Base-by-base conservation (phyloP, 73 alveolate genomes). In the Stentor roeselii region DNA sequence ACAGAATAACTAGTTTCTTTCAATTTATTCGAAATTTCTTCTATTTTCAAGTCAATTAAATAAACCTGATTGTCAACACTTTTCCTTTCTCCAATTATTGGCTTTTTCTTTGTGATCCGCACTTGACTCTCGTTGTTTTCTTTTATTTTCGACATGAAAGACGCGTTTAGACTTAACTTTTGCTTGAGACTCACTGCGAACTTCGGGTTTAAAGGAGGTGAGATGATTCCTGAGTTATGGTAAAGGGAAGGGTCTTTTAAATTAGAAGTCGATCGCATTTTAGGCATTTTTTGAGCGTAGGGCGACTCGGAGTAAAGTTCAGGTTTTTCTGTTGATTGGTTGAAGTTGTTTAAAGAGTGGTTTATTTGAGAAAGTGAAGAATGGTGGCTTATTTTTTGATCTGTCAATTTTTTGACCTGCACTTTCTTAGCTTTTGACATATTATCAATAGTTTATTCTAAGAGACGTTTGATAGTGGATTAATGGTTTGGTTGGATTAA, bases 371-470 rank as follows among this genome's bases (percentile, higher is more conserved):
- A 50, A 11, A 50, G 21, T 50, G 67, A 50, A 50, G 67, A 6
- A 50, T 50, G 21, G 21, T 50, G 67, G 21, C 67, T 50, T 6
- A 50, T 21, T 50, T 50, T 50, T 50, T 50, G 67, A 11, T 50
- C 67, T 50, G 67, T 11, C 21, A 50, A 50, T 50, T 50, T 50
- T 50, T 50, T 50, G 21, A 50, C 21, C 6, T 6, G 67, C 30
- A 50, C 67, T 50, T 50, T 50, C 67, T 50, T 50, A 50, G 67
- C 67, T 50, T 50, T 50, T 50, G 67, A 50, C 67, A 50, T 50
- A n/a, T n/a, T n/a, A n/a, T n/a, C n/a, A n/a, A n/a, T n/a, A n/a
- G n/a, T n/a, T n/a, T n/a, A n/a, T n/a, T n/a, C n/a, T n/a, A n/a
- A n/a, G n/a, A n/a, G n/a, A n/a, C n/a, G n/a, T n/a, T n/a, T n/a